Evolutionary conservation across 108 stramenopile species (phyloP).

Genomic region (Pseudonitzschia delicatissima): DNA sequence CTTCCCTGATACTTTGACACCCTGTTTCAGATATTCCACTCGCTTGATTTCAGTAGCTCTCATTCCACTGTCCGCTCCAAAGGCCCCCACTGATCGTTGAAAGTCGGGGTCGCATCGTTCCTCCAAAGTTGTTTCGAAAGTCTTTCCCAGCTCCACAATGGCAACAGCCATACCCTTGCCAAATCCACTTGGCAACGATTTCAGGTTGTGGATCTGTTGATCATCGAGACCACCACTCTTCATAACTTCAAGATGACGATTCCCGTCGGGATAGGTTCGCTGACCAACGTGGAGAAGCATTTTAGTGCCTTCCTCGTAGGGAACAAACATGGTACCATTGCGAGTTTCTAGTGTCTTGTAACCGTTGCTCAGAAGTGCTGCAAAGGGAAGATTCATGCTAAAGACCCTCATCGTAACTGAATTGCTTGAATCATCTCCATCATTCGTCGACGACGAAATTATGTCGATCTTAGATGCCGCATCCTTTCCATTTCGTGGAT

Average conservation of each 20-base stretch:
- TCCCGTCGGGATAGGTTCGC: conserved; percentile 73
- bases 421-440: neutral
- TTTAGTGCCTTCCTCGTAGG: conserved; percentile 60
- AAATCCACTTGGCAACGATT: conserved; percentile 56
- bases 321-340: conserved; percentile 80
- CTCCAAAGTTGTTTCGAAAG: conserved; percentile 59
- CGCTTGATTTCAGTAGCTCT: conserved; percentile 67
- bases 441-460: conserved; percentile 15
- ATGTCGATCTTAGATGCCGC: conserved; percentile 10
- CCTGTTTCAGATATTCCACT: conserved; percentile 52
- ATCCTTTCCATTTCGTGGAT: conserved; percentile 39
- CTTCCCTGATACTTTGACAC: conserved; percentile 41
- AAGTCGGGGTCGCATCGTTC: conserved; percentile 58
- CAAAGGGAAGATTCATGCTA: conserved; percentile 81
- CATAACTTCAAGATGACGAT: conserved; percentile 66
- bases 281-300: conserved; percentile 77
- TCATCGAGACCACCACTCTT: conserved; percentile 39
- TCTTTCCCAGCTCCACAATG: conserved; percentile 67
- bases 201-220: conserved; percentile 48
- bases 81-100: conserved; percentile 56
- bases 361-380: conserved; percentile 71
- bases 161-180: conserved; percentile 60
- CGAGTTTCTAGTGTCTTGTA: conserved; percentile 79
- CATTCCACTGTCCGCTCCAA: conserved; percentile 59
- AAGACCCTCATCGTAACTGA: conserved; percentile 42